phyloP scores from a whole-genome alignment of 306 rosid genomes.

The Gastrolobium bilobum region DNA sequence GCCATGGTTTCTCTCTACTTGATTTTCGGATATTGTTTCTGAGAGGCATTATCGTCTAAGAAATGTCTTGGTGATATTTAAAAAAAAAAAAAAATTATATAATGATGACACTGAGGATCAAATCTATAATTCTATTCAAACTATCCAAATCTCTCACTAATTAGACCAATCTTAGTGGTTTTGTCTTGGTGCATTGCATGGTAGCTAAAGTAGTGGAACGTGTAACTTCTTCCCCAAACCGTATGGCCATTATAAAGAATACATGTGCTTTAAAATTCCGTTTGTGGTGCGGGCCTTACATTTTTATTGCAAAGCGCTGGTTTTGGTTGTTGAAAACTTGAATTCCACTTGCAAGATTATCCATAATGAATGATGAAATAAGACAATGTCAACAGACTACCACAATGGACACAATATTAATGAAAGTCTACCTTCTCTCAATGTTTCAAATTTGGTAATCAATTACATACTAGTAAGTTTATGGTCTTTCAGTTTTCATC shows the following conservation, averaged over 20 bases:
- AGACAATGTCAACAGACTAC: not conserved
- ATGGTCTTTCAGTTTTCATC: not conserved
- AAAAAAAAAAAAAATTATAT: no score
- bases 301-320: conserved; percentile 14
- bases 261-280: not conserved
- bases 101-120: no score
- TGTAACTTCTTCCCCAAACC: not conserved
- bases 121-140: no score
- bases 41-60: no score
- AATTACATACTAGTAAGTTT: not conserved
- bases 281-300: conserved; percentile 40
- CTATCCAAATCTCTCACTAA: no score
- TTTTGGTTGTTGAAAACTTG: conserved; percentile 39
- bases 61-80: no score
- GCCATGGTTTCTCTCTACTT: not conserved
- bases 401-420: not conserved
- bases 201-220: no score
- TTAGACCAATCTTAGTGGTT: no score
- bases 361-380: conserved; percentile 19
- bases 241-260: conserved; percentile 11
- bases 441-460: not conserved
- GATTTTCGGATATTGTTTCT: no score
- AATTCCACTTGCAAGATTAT: conserved; percentile 32
- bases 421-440: not conserved
- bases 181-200: no score